Conservation (phyloP, 345 rosid genomes). For the Rhizophora apiculata region DNA sequence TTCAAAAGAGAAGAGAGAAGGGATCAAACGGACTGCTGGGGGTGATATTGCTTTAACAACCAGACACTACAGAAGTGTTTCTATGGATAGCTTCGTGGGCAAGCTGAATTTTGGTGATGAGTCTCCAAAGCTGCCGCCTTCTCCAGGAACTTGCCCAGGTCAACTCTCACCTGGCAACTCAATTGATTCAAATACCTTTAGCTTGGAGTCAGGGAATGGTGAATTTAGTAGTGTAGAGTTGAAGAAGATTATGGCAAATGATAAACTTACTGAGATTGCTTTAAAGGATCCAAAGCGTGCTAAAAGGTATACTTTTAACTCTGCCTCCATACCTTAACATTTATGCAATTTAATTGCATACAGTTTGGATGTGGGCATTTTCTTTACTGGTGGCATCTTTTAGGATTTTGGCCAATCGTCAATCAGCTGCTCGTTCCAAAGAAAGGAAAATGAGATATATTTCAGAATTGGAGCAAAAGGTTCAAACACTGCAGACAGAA, state of each 20-base stretch:
- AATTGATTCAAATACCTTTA: constrained; percentile 65
- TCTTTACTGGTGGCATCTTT: constrained; percentile 7
- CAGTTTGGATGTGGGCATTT: not conserved
- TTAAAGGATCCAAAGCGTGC: constrained; percentile 82
- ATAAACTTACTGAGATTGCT: constrained; percentile 92
- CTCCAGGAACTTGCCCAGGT: constrained; percentile 61
- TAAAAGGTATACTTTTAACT: constrained; percentile 51
- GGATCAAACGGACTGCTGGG: constrained; percentile 72
- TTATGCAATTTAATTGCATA: not conserved
- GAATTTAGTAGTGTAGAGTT: constrained; percentile 79
- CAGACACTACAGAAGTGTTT: constrained; percentile 87
- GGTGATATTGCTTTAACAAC: constrained; percentile 66
- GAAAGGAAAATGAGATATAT: constrained; percentile 95
- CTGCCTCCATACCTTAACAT: not conserved
- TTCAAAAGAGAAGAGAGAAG: constrained; percentile 59
- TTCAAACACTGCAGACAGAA: constrained; percentile 93
- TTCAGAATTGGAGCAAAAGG: constrained; percentile 91
- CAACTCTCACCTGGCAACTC: constrained; percentile 70
- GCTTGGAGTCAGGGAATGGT: constrained; percentile 84
- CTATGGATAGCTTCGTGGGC: constrained; percentile 91
- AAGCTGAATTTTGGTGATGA: constrained; percentile 74
- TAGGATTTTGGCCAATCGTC: constrained; percentile 91
- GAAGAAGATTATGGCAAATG: constrained; percentile 95
- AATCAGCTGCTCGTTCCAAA: constrained; percentile 95
- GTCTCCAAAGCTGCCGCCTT: constrained; percentile 71